Percentiles rank a stretch among this genome's conserved stretches.
phyloP scores from a whole-genome alignment of 208 protist genomes.

The Trypanosoma caninum region DNA sequence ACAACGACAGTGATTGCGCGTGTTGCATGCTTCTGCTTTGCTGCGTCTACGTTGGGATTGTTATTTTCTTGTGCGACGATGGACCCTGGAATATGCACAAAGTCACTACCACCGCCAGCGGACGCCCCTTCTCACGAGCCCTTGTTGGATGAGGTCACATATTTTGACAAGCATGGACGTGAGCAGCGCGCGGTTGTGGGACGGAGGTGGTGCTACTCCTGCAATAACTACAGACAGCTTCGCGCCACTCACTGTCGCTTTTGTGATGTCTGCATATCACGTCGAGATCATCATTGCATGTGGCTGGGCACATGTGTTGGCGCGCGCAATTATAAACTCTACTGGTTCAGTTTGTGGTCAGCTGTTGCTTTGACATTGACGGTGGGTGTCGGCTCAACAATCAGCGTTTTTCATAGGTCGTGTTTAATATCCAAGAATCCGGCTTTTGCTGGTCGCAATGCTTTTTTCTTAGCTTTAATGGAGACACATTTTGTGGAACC shows the following conservation, averaged over 20 bases:
- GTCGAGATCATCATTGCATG: conserved; percentile 92
- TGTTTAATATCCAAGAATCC: not conserved
- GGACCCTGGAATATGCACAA: conserved; percentile 60
- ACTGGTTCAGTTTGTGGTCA: conserved; percentile 66
- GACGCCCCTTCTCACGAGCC: conserved; percentile 41
- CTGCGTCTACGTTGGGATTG: conserved; percentile 21
- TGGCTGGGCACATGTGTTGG: conserved; percentile 91
- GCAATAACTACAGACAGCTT: conserved; percentile 74
- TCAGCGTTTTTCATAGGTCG: conserved; percentile 30
- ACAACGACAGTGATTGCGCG: conserved; percentile 38
- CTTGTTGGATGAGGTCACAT: conserved; percentile 25
- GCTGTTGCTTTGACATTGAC: conserved; percentile 34
- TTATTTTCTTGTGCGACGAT: conserved; percentile 40
- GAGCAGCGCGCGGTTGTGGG: conserved; percentile 28
- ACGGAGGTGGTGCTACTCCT: conserved; percentile 83
- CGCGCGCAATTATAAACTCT: conserved; percentile 78
- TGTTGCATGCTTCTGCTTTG: conserved; percentile 37
- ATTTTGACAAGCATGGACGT: conserved; percentile 28
- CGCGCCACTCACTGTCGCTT: conserved; percentile 84
- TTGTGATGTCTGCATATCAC: conserved; percentile 82
- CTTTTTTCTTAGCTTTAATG: conserved; percentile 38
- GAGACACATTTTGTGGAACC: conserved; percentile 73
- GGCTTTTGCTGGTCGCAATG: conserved; percentile 3
- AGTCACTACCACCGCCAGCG: conserved; percentile 25
- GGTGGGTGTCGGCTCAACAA: conserved; percentile 43